phyloP scores from a whole-genome alignment of 2,329 filamentous ascomycete species.

The Diplodia scrobiculata region DNA sequence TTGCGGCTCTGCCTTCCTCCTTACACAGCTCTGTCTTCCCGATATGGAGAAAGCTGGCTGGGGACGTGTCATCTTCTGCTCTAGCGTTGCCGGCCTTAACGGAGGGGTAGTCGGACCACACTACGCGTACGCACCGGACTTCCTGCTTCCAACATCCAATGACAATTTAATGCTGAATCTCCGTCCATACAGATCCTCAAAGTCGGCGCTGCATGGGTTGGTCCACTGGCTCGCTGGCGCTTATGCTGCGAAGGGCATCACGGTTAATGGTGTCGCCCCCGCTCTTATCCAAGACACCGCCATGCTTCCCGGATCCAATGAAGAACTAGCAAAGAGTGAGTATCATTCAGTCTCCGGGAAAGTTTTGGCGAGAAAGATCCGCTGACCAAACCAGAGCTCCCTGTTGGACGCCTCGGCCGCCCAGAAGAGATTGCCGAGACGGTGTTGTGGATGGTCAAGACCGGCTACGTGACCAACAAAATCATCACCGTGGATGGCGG shows the following conservation, averaged over 20 bases:
- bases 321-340: conserved; percentile 43
- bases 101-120: conserved; percentile 48
- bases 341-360: background rate
- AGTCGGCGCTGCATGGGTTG: conserved; percentile 52
- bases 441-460: conserved; percentile 53
- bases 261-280: conserved; percentile 54
- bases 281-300: conserved; percentile 51
- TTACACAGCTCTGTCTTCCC: conserved; percentile 46
- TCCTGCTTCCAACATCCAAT: background rate
- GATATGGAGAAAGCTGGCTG: conserved; percentile 43
- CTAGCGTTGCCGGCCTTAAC: conserved; percentile 46
- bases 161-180: too few species aligned
- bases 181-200: conserved; percentile 34
- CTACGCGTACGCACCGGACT: conserved; percentile 37
- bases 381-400: conserved; percentile 41
- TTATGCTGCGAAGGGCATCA: conserved; percentile 51
- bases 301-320: conserved; percentile 48
- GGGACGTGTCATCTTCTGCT: conserved; percentile 46
- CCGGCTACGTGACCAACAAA: conserved; percentile 53
- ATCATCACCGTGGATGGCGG: conserved; percentile 37
- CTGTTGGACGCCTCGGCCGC: conserved; percentile 49
- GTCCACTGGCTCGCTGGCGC: conserved; percentile 51
- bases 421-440: conserved; percentile 54
- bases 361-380: background rate
- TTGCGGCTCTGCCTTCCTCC: conserved; percentile 42